Conservation (phyloP, 2,329 filamentous ascomycete species). For the Penicillium sclerotiorum region DNA sequence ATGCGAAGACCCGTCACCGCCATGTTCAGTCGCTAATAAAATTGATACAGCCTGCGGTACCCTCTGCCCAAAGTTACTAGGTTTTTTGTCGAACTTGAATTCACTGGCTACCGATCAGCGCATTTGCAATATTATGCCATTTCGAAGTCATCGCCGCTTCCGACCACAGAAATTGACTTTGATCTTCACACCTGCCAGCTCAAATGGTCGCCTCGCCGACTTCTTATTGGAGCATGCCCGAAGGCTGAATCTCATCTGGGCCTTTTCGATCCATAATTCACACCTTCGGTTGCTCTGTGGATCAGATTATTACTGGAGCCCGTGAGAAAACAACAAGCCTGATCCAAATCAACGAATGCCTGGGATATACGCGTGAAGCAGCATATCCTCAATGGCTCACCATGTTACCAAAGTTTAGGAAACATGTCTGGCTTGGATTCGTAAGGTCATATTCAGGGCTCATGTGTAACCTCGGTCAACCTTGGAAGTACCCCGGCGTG, state of each 20-base stretch:
- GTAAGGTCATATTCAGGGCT: not conserved
- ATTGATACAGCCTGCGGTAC: slow-evolving; percentile 42
- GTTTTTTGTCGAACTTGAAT: slow-evolving; percentile 7
- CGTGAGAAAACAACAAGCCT: not conserved
- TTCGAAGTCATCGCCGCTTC: slow-evolving; percentile 9
- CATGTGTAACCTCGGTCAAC: not conserved
- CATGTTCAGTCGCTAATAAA: slow-evolving; percentile 18
- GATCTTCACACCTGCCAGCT: slow-evolving; percentile 7
- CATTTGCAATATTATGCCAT: slow-evolving; percentile 13
- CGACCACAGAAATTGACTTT: slow-evolving; percentile 10
- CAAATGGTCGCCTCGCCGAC: slow-evolving; percentile 3
- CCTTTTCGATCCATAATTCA: not conserved
- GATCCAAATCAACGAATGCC: not conserved
- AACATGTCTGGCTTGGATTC: not conserved
- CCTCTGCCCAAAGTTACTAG: slow-evolving; percentile 50
- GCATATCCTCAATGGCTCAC: not conserved
- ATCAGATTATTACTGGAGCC: slow-evolving; percentile 2
- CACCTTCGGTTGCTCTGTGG: not conserved
- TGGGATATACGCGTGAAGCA: not conserved
- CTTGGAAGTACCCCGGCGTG: not conserved
- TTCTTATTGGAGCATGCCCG: slow-evolving; percentile 6
- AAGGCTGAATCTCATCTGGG: slow-evolving; percentile 5
- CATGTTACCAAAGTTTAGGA: not conserved
- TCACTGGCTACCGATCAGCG: slow-evolving; percentile 7
- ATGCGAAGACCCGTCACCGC: slow-evolving; percentile 18